These are phyloP conservation scores for Ustilago esculenta DNA, from an alignment of 1,284 basidiomycete genomes.

Conservation along the genomic window DNA sequence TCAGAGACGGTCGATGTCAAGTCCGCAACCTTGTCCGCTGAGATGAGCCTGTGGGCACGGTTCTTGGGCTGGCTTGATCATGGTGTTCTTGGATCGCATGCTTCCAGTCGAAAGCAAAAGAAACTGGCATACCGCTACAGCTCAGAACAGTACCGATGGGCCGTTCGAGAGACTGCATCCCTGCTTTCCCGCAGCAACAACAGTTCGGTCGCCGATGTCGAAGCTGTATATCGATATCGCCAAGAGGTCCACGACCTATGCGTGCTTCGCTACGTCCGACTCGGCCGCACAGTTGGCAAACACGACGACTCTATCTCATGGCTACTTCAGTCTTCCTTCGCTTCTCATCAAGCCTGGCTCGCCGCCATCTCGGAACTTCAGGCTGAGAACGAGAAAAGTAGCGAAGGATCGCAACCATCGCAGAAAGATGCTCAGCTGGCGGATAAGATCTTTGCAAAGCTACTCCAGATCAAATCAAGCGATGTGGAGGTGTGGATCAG, in stretches of 20 bases:
- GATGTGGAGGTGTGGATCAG: constrained; percentile 29
- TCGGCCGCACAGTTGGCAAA: constrained; percentile 20
- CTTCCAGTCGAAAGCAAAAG: constrained; percentile 14
- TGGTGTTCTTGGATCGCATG: constrained; percentile 9
- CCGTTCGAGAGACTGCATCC: constrained; percentile 34
- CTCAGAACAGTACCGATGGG: constrained; percentile 41
- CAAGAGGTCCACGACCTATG: constrained; percentile 38
- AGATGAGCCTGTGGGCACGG: constrained; percentile 26
- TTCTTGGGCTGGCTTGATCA: constrained; percentile 44
- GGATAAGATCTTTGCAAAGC: constrained; percentile 21
- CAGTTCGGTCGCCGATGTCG: constrained; percentile 9
- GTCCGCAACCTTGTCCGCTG: constrained; percentile 1
- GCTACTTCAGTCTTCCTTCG: constrained; percentile 30
- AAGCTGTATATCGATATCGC: constrained; percentile 28
- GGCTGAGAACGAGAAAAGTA: background rate
- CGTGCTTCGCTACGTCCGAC: constrained; percentile 32
- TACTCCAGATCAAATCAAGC: constrained; percentile 25
- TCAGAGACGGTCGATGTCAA: constrained; percentile 7
- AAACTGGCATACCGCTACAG: constrained; percentile 23
- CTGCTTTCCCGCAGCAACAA: constrained; percentile 28
- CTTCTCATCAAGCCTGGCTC: constrained; percentile 28
- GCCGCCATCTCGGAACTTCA: constrained; percentile 10
- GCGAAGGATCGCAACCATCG: background rate
- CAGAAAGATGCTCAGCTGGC: constrained; percentile 10
- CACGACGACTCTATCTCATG: constrained; percentile 19